Percentiles rank a stretch among this genome's conserved stretches.
Conservation (phyloP, 305 asterid genomes). For the Fraxinus latifolia region DNA sequence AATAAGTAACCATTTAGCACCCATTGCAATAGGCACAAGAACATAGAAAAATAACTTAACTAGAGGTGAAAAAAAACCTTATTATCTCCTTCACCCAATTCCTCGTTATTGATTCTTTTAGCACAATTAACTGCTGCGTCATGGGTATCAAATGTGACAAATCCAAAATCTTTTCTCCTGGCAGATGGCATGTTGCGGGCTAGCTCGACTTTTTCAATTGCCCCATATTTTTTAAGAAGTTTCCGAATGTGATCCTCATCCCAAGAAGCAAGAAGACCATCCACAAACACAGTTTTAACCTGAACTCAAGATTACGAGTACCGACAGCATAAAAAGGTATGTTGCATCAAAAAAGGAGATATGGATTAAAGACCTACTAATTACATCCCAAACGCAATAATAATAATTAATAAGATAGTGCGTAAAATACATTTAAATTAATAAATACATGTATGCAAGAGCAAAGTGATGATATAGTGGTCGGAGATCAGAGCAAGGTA, state of each 20-base stretch:
- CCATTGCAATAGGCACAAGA: background rate
- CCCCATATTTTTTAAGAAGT: constrained; percentile 68
- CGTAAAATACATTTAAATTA: background rate
- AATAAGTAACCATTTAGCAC: constrained; percentile 27
- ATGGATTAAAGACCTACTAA: background rate
- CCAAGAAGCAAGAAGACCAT: constrained; percentile 95
- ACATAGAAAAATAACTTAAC: background rate
- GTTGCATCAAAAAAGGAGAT: background rate
- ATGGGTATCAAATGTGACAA: constrained; percentile 79
- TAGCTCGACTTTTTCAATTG: constrained; percentile 87
- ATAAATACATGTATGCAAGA: background rate
- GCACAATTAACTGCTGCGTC: constrained; percentile 94
- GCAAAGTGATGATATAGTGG: background rate
- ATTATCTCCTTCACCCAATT: constrained; percentile 78
- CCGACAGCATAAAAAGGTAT: background rate
- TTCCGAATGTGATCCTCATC: constrained; percentile 69
- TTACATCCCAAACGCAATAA: background rate
- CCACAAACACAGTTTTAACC: constrained; percentile 97
- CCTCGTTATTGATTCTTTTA: constrained; percentile 85
- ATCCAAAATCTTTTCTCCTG: constrained; percentile 95
- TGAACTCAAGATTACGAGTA: constrained; percentile 33
- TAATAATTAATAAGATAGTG: background rate
- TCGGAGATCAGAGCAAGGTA: background rate
- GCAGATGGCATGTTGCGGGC: constrained; percentile 99
- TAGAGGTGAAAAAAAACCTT: constrained; percentile 49